Percentiles rank a stretch among this genome's conserved stretches.
Conservation (phyloP, 2,329 filamentous ascomycete genomes). For the Drechslerella coelobrocha region DNA sequence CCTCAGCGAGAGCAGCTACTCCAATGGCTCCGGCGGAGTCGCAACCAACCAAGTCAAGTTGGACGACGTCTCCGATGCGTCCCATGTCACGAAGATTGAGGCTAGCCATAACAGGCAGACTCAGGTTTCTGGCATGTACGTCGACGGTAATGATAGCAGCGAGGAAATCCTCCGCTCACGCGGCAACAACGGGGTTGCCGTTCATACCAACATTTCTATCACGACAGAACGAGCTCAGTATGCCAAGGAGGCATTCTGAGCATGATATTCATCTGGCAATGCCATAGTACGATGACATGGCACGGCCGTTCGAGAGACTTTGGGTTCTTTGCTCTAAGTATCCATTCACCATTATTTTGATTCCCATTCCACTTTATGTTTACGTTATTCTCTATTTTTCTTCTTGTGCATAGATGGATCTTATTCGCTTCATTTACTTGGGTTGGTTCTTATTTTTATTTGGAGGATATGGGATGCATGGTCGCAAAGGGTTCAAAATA, state of each 20-base stretch:
- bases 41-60: slow-evolving; percentile 37
- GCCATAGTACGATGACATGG: neutral
- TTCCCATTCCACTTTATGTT: neutral
- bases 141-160: slow-evolving; percentile 43
- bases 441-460: no score
- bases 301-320: slow-evolving; percentile 3
- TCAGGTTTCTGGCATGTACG: slow-evolving; percentile 40
- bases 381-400: neutral
- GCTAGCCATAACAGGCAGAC: slow-evolving; percentile 22
- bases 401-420: neutral
- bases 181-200: slow-evolving; percentile 28
- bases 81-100: slow-evolving; percentile 45
- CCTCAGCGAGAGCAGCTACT: slow-evolving; percentile 26
- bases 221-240: slow-evolving; percentile 32
- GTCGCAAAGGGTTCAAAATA: no score
- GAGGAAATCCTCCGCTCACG: slow-evolving; percentile 39
- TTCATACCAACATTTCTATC: slow-evolving; percentile 47
- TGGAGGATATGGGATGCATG: no score
- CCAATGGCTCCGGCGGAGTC: slow-evolving; percentile 26
- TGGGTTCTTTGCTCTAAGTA: slow-evolving; percentile 10
- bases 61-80: slow-evolving; percentile 42
- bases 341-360: neutral
- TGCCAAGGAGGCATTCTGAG: slow-evolving; percentile 42
- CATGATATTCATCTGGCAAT: neutral
- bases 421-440: no score